Evolutionary conservation across 1,284 basidiomycete genomes (phyloP), one percentile per base, ranked within the genome.

Genomic region (Mycena sp.): DNA sequence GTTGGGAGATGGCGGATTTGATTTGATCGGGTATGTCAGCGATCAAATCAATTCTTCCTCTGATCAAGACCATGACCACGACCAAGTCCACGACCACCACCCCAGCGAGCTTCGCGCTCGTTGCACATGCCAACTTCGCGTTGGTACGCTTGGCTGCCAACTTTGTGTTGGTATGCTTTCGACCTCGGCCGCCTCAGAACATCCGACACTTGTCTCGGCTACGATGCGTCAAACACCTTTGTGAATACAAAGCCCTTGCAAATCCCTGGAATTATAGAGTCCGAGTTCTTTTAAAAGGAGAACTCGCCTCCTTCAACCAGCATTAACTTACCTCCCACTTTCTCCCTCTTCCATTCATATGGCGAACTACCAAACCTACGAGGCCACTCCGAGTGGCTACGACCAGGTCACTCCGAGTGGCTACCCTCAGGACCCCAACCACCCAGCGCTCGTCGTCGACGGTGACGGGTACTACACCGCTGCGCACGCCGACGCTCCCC

Each of bases 231-330:
- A 29, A 53, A 40, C 21, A 37, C 28, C 40, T 25, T 30, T 26
- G 29, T 25, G n/a, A 23, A 44, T 21, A 43, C 52, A 44, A 44
- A 30, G 29, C 29, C n/a, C n/a, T n/a, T n/a, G n/a, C n/a, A n/a
- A n/a, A n/a, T n/a, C n/a, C n/a, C n/a, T n/a, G n/a, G n/a, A n/a
- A n/a, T n/a, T n/a, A n/a, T n/a, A n/a, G n/a, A n/a, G 56, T 58
- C 11, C 49, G 45, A 17, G 41, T 35, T 9, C 37, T 40, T 45
- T 44, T 51, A 51, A 58, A 58, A 58, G 48, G 48, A 58, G 49
- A 28, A 38, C 57, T 58, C 28, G 51, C 26, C 26, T 11, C 23
- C 23, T 49, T 10, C 48, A 19, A 43, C 19, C 17, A 21, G 48
- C 50, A 48, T 41, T 45, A 26, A 35, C 43, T 48, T 48, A 49